Percentiles rank a stretch among this genome's conserved stretches.
Evolutionary conservation across 108 stramenopile species (phyloP).

Genomic region (Skeletonema costatum): DNA sequence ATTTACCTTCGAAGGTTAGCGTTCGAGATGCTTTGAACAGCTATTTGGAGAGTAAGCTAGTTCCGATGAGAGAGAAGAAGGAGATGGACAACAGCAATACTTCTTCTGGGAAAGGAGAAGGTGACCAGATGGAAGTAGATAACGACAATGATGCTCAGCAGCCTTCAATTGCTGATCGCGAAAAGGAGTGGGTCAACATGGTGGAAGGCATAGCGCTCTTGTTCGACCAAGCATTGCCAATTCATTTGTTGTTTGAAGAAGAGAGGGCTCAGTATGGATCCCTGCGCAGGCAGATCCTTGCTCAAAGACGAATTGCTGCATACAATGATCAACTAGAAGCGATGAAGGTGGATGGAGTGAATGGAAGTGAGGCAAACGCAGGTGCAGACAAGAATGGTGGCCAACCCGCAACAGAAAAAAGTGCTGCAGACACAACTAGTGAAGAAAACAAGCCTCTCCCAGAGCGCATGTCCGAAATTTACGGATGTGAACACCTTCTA

Average conservation of each 20-base stretch:
- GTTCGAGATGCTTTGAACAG: conserved; percentile 53
- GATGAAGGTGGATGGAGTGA: background rate
- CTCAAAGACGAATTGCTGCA: conserved; percentile 22
- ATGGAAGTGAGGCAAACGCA: background rate
- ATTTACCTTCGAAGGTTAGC: conserved; percentile 53
- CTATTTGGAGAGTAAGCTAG: conserved; percentile 51
- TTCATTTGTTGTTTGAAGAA: conserved; percentile 60
- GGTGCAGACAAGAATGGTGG: background rate
- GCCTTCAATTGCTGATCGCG: background rate
- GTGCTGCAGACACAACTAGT: background rate
- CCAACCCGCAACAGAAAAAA: background rate
- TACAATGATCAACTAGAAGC: background rate
- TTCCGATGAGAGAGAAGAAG: conserved; percentile 12
- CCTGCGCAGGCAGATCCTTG: conserved; percentile 31
- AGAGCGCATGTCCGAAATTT: conserved; percentile 47
- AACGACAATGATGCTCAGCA: background rate
- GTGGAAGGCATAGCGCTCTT: conserved; percentile 65
- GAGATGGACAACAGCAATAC: background rate
- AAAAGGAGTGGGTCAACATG: conserved; percentile 71
- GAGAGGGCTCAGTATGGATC: conserved; percentile 54
- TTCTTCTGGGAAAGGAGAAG: conserved; percentile 17
- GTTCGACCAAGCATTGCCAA: conserved; percentile 73
- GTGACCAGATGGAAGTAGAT: background rate
- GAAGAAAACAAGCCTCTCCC: conserved; percentile 7
- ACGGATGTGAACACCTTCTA: conserved; percentile 71